Evolutionary conservation across 805 yeast genomes (phyloP), one percentile per base, ranked within the genome.

Genomic region (Metschnikowia cubensis): DNA sequence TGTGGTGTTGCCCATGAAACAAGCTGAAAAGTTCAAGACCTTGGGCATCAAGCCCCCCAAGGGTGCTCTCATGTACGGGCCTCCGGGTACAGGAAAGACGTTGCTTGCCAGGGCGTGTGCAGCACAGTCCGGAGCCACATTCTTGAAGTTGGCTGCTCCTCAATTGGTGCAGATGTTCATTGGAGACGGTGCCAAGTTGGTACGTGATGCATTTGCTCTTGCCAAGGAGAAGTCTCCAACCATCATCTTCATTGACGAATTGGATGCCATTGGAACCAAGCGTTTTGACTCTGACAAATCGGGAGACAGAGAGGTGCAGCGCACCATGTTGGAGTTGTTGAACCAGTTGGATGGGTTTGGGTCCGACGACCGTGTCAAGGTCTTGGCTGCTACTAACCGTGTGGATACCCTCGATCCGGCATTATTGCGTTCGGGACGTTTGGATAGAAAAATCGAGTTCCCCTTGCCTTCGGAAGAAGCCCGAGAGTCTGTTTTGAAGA

Each of bases 401-500:
- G 59, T 56, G 39, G 61, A 58, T 49, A 56, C 59, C 11, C 57
- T 58, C 51, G 61, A 58, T 46, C 61, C 61, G 7, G 61, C 61
- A 14, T 56, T 58, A 54, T 55, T 58, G 58, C 57, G 61, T 18
- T 54, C 59, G 14, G 61, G 61, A 13, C 57, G 61, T n/a, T 58
- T 58, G 57, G 61, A 58, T 50, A 42, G 61, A 8, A 58, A 58
- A 41, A 58, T 58, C 62, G 99, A 94, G 73, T 94, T 94, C 72
- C 99, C 99, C 48, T 78, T 94, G 59, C 99, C 99, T 14, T 82
- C 94, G 17, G 99, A 94, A 69, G 99, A 95, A 68, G 92, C 97
- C 5, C 83, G 99, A 69, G 97, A 96, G 39, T 92, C 94, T 51
- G 96, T 94, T 65, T 76, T 94, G 65, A 96, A 92, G 74, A 94